phyloP scores from a whole-genome alignment of 768 basidiomycete species.

The Chiua virens region DNA sequence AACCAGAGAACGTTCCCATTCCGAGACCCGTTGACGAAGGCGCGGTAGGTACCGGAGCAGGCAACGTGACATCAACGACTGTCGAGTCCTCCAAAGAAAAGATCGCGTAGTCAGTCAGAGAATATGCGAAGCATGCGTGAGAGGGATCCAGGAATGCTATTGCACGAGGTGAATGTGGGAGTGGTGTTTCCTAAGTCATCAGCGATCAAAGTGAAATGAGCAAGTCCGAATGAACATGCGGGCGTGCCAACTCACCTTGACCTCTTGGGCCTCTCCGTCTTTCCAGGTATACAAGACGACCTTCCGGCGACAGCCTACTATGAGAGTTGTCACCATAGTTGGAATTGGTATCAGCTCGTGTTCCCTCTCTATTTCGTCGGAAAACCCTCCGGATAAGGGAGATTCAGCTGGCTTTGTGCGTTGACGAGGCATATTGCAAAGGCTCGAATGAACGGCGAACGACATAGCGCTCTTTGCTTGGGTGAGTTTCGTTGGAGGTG shows the following conservation, averaged over 20 bases:
- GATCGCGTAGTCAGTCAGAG: slow-evolving; percentile 63
- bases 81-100: slow-evolving; percentile 64
- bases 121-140: slow-evolving; percentile 73
- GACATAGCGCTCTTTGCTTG: slow-evolving; percentile 83
- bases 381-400: slow-evolving; percentile 6
- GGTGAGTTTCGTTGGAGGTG: slow-evolving; percentile 66
- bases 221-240: background rate
- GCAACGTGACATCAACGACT: slow-evolving; percentile 52
- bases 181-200: slow-evolving; percentile 61
- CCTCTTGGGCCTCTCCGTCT: slow-evolving; percentile 75
- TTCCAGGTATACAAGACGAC: slow-evolving; percentile 85
- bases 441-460: slow-evolving; percentile 69
- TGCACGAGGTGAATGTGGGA: slow-evolving; percentile 89
- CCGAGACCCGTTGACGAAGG: slow-evolving; percentile 33
- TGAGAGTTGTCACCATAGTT: slow-evolving; percentile 68
- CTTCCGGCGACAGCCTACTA: slow-evolving; percentile 84
- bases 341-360: slow-evolving; percentile 51
- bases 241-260: slow-evolving; percentile 47
- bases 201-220: slow-evolving; percentile 1
- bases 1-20: slow-evolving; percentile 71
- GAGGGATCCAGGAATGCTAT: slow-evolving; percentile 71
- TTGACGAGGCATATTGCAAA: slow-evolving; percentile 44
- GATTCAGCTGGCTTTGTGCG: slow-evolving; percentile 15
- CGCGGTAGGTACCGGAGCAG: slow-evolving; percentile 37
- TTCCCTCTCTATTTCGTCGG: slow-evolving; percentile 4